These are phyloP conservation scores for Mortierella sp. DNA, from an alignment of 371 early-diverging fungal genomes.

Conservation along the genomic window DNA sequence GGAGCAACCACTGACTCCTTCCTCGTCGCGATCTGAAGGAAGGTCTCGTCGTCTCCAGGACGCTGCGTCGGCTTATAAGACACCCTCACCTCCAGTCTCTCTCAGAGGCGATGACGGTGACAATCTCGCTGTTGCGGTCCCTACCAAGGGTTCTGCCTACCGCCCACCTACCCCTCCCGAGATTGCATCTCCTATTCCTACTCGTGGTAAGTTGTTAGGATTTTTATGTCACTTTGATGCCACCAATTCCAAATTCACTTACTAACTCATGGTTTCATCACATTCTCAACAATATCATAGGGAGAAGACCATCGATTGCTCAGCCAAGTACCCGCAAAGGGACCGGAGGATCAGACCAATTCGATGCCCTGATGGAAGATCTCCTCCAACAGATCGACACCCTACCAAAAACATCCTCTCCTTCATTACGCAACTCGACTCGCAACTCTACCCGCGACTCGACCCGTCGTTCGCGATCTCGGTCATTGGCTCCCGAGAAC, in stretches of 20 bases:
- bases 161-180: constrained; percentile 47
- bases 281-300: background rate
- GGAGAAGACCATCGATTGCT: constrained; percentile 11
- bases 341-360: constrained; percentile 35
- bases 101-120: constrained; percentile 7
- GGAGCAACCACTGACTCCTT: background rate
- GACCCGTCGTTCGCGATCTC: constrained; percentile 25
- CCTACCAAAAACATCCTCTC: background rate
- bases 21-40: constrained; percentile 6
- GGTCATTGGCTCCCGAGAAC: background rate
- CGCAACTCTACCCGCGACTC: constrained; percentile 43
- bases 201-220: constrained; percentile 22
- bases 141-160: constrained; percentile 1
- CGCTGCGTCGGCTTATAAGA: constrained; percentile 23
- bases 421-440: background rate
- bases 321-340: constrained; percentile 16
- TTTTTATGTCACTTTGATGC: background rate
- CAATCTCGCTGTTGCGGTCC: background rate
- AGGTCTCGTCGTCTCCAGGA: constrained; percentile 17
- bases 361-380: constrained; percentile 71
- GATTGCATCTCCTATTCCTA: constrained; percentile 30
- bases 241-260: background rate
- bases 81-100: constrained; percentile 45
- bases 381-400: constrained; percentile 67
- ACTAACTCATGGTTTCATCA: no score